Percentiles rank a stretch among this genome's conserved stretches.
Evolutionary conservation across 1,284 basidiomycete species (phyloP).

Genomic region (Irpex sp.): DNA sequence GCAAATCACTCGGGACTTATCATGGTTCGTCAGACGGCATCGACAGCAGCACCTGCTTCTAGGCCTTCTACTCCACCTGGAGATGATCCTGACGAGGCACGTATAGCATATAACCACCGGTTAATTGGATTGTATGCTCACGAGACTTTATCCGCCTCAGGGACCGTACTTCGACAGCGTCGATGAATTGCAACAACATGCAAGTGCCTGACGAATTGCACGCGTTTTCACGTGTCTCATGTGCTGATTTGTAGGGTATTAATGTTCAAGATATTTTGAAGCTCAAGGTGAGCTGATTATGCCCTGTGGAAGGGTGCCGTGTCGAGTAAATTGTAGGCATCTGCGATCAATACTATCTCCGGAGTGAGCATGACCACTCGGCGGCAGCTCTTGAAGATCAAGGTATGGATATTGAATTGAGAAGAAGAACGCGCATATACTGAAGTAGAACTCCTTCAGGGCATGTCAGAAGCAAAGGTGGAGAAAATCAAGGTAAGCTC

Average conservation of each 20-base stretch:
- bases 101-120: neutral
- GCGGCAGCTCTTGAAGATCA: slow-evolving; percentile 86
- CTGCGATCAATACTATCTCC: slow-evolving; percentile 75
- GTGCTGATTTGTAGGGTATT: slow-evolving; percentile 62
- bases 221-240: slow-evolving; percentile 8
- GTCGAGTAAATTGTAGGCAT: slow-evolving; percentile 41
- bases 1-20: neutral
- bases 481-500: slow-evolving; percentile 85
- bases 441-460: slow-evolving; percentile 38
- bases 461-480: slow-evolving; percentile 88
- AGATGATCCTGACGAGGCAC: slow-evolving; percentile 44
- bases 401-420: slow-evolving; percentile 44
- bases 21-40: slow-evolving; percentile 26
- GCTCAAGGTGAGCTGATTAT: slow-evolving; percentile 61
- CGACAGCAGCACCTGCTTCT: slow-evolving; percentile 31
- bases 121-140: neutral
- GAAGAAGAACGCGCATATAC: slow-evolving; percentile 4
- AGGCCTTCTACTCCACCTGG: slow-evolving; percentile 33
- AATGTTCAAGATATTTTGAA: slow-evolving; percentile 93
- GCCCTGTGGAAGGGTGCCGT: slow-evolving; percentile 3
- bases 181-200: slow-evolving; percentile 87
- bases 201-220: slow-evolving; percentile 31
- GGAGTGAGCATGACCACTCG: slow-evolving; percentile 86
- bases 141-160: neutral
- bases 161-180: slow-evolving; percentile 72